Percentiles rank a stretch among this genome's conserved stretches.
Conservation (phyloP, 176 grass and related monocot genomes). For the Aegilops tauschii region DNA sequence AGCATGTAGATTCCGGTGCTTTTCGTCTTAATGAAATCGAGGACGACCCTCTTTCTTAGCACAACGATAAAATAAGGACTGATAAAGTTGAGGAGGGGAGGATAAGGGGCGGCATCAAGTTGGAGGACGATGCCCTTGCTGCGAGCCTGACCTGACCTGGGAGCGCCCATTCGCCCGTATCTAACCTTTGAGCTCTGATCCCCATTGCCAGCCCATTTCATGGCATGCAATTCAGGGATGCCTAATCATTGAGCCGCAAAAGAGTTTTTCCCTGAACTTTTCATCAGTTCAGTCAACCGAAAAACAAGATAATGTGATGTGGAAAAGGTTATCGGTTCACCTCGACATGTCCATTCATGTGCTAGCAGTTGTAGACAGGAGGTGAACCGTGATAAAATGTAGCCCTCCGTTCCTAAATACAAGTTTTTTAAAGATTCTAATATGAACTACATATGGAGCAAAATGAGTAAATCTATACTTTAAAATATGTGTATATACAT, state of each 20-base stretch:
- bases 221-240: not conserved
- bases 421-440: too few relatives aligned
- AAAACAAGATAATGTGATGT: not conserved
- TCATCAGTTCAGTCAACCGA: not conserved
- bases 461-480: too few relatives aligned
- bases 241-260: not conserved
- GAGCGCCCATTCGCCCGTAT: conserved; percentile 31
- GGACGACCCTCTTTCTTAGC: not conserved
- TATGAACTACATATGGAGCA: too few relatives aligned
- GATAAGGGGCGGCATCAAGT: conserved; percentile 25
- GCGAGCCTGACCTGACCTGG: conserved; percentile 13
- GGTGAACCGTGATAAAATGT: too few relatives aligned
- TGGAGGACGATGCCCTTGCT: conserved; percentile 31
- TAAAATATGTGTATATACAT: too few relatives aligned
- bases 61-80: too few relatives aligned
- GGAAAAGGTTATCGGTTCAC: not conserved
- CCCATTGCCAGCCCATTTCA: conserved; percentile 16
- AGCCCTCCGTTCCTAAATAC: too few relatives aligned
- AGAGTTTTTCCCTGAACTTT: not conserved
- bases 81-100: conserved; percentile 4
- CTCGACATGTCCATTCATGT: not conserved
- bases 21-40: not conserved
- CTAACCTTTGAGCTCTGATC: conserved; percentile 11
- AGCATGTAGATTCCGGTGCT: not conserved
- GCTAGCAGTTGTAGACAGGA: not conserved